phyloP scores from a whole-genome alignment of 805 yeast genomes.

The Yueomyces sinensis region DNA sequence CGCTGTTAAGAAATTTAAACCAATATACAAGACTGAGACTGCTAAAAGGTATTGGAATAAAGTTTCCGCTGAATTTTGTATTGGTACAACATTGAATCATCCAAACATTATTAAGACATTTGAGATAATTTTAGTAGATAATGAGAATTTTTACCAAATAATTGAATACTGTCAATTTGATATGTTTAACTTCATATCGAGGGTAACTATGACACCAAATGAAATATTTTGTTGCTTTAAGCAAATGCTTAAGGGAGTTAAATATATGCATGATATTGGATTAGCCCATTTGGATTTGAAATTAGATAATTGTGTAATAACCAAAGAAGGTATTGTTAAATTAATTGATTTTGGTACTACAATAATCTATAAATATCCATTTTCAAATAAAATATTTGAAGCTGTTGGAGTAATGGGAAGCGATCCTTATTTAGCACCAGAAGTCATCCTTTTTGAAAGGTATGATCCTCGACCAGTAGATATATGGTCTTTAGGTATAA shows the following conservation, averaged over 20 bases:
- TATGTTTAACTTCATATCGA: slow-evolving; percentile 88
- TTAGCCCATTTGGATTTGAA: slow-evolving; percentile 86
- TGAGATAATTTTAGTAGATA: slow-evolving; percentile 82
- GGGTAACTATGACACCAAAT: slow-evolving; percentile 66
- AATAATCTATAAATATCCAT: slow-evolving; percentile 82
- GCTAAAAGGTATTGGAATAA: slow-evolving; percentile 81
- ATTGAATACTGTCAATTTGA: slow-evolving; percentile 94
- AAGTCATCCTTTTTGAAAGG: slow-evolving; percentile 67
- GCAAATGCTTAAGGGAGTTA: slow-evolving; percentile 68
- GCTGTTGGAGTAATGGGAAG: slow-evolving; percentile 80
- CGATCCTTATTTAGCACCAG: slow-evolving; percentile 87
- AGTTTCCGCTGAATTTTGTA: slow-evolving; percentile 88
- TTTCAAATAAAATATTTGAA: slow-evolving; percentile 55
- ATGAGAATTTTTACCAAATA: slow-evolving; percentile 64
- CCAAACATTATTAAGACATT: slow-evolving; percentile 85
- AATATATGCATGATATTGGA: slow-evolving; percentile 73
- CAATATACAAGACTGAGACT: slow-evolving; percentile 59
- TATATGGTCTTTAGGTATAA: slow-evolving; percentile 86
- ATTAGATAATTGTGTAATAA: slow-evolving; percentile 83
- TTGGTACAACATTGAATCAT: slow-evolving; percentile 81
- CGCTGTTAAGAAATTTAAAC: slow-evolving; percentile 88
- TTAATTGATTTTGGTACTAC: slow-evolving; percentile 91
- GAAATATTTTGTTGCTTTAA: slow-evolving; percentile 86
- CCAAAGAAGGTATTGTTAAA: slow-evolving; percentile 70
- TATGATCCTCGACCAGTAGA: slow-evolving; percentile 92